phyloP scores from a whole-genome alignment of 2,329 filamentous ascomycete species.

The Penicillium corylophilum region DNA sequence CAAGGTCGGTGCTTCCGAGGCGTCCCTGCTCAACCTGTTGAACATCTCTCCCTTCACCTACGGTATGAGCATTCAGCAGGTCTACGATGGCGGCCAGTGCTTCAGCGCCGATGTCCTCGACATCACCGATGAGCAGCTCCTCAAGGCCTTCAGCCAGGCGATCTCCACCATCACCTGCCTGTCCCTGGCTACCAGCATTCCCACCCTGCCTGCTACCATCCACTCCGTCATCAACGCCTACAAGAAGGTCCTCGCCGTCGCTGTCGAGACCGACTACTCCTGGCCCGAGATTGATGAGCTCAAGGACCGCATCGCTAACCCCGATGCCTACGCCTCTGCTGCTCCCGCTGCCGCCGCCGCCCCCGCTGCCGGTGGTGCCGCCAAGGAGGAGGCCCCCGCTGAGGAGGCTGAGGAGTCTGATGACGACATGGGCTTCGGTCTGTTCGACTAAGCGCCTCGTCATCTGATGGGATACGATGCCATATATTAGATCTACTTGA shows the following conservation, averaged over 20 bases:
- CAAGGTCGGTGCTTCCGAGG: slow-evolving; percentile 99
- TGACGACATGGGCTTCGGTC: slow-evolving; percentile 69
- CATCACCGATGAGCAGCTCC: slow-evolving; percentile 91
- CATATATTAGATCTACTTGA: slow-evolving; percentile 40
- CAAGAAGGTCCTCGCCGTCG: slow-evolving; percentile 90
- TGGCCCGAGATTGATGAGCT: slow-evolving; percentile 96
- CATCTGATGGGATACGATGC: slow-evolving; percentile 27
- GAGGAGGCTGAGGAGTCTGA: slow-evolving; percentile 67
- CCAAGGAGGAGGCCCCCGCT: slow-evolving; percentile 58
- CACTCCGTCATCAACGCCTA: slow-evolving; percentile 97
- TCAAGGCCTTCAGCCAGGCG: slow-evolving; percentile 75
- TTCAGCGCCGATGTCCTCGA: slow-evolving; percentile 86
- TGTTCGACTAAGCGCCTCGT: slow-evolving; percentile 62
- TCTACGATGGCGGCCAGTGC: slow-evolving; percentile 96
- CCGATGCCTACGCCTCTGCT: slow-evolving; percentile 86
- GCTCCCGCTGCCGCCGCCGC: slow-evolving; percentile 67
- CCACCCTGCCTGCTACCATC: slow-evolving; percentile 91
- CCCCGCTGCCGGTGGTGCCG: slow-evolving; percentile 51
- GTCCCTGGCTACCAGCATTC: slow-evolving; percentile 92
- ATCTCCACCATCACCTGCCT: slow-evolving; percentile 84
- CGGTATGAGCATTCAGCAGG: slow-evolving; percentile 92
- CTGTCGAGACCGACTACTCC: slow-evolving; percentile 83
- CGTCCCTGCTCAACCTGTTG: slow-evolving; percentile 98
- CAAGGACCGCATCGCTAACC: slow-evolving; percentile 99
- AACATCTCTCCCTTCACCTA: slow-evolving; percentile 99